A percentile compares a stretch with the other conserved stretches of the same genome.
Evolutionary conservation across 2,329 filamentous ascomycete species (phyloP).

Genomic region (Fusarium ramigenum): DNA sequence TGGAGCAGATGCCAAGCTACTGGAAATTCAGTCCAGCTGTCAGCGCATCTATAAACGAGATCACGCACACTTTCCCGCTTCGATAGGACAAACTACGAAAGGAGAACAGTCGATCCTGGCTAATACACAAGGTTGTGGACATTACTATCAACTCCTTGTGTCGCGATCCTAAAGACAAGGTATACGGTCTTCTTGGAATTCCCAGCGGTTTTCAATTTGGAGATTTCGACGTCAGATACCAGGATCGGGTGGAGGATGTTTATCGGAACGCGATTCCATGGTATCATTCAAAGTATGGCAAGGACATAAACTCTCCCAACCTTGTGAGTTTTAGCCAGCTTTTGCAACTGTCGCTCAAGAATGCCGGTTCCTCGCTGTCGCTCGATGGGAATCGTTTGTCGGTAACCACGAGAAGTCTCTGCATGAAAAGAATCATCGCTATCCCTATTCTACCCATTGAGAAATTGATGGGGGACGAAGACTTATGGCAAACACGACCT

Average conservation of each 20-base stretch:
- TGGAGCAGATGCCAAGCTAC: background rate
- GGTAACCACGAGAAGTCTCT: background rate
- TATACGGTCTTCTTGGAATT: background rate
- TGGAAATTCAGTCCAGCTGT: background rate
- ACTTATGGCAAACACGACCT: background rate
- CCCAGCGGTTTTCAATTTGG: background rate
- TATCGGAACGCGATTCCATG: background rate
- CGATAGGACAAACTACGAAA: background rate
- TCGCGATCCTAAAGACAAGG: background rate
- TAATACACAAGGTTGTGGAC: background rate
- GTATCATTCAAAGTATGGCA: background rate
- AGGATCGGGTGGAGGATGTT: background rate
- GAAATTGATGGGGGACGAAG: background rate
- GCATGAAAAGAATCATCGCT: background rate
- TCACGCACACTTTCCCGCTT: background rate
- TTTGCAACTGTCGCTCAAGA: background rate
- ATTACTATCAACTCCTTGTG: background rate
- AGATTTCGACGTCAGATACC: background rate
- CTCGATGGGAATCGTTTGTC: background rate
- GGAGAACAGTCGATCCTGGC: background rate
- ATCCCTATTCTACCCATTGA: background rate
- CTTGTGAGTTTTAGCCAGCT: background rate
- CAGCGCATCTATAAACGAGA: background rate
- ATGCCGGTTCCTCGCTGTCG: background rate
- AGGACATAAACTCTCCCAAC: background rate